Percentiles rank a stretch among this genome's conserved stretches.
Conservation (phyloP, 805 yeast genomes). For the Brettanomyces naardenensis region DNA sequence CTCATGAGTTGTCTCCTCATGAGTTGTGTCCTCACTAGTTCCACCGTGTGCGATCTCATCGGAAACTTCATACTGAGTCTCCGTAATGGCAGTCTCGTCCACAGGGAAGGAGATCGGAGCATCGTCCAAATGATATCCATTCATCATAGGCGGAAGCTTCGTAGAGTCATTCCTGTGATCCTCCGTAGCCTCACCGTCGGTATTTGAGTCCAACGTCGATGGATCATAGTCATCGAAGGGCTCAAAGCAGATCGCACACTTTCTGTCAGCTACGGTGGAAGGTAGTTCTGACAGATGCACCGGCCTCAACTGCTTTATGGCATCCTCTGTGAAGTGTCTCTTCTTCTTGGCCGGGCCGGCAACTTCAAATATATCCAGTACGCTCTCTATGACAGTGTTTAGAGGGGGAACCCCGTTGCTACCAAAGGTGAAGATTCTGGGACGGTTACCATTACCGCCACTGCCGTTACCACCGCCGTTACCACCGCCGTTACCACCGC, state of each 20-base stretch:
- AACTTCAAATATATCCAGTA: neutral
- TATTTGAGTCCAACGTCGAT: neutral
- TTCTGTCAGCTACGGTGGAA: constrained; percentile 18
- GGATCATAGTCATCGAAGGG: constrained; percentile 13
- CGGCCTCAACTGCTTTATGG: constrained; percentile 24
- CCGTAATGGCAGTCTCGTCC: constrained; percentile 20
- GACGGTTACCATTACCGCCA: neutral
- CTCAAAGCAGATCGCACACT: constrained; percentile 39
- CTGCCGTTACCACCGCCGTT: neutral
- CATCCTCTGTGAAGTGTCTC: constrained; percentile 23
- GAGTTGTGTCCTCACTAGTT: constrained; percentile 7
- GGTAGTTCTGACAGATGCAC: constrained; percentile 22
- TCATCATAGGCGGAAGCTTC: constrained; percentile 10
- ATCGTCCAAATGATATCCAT: constrained; percentile 17
- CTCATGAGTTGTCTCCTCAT: constrained; percentile 1
- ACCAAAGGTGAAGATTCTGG: constrained; percentile 1
- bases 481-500: neutral
- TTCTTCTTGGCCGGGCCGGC: constrained; percentile 8
- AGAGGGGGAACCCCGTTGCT: neutral
- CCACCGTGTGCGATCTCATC: neutral
- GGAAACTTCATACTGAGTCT: constrained; percentile 7
- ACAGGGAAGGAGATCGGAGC: constrained; percentile 22
- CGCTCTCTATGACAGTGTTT: neutral
- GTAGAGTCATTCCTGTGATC: neutral
- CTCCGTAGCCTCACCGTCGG: neutral